A percentile compares a stretch with the other conserved stretches of the same genome.
Evolutionary conservation across 768 basidiomycete genomes (phyloP).

Genomic region (Sarcodon sp.): DNA sequence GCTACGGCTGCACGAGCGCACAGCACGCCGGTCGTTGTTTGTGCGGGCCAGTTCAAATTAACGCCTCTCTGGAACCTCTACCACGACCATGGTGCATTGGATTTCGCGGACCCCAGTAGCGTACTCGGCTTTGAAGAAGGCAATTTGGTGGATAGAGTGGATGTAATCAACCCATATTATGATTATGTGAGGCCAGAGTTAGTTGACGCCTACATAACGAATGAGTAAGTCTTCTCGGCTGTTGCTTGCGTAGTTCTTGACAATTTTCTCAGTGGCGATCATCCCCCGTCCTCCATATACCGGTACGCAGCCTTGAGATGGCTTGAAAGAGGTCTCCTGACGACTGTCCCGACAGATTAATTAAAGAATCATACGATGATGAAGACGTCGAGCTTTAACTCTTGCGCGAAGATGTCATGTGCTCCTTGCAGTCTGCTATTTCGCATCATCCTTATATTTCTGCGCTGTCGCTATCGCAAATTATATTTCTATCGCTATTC

Average conservation of each 20-base stretch:
- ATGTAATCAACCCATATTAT: slow-evolving; percentile 92
- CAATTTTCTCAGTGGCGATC: slow-evolving; percentile 63
- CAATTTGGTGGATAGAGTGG: slow-evolving; percentile 72
- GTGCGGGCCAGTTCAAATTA: slow-evolving; percentile 93
- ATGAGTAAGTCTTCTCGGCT: slow-evolving; percentile 58
- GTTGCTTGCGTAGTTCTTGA: background rate
- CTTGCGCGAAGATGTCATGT: background rate
- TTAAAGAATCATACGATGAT: slow-evolving; percentile 94
- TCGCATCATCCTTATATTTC: no score
- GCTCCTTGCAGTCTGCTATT: no score
- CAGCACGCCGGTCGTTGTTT: slow-evolving; percentile 86
- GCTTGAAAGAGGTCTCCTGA: slow-evolving; percentile 3
- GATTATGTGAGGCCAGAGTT: slow-evolving; percentile 92
- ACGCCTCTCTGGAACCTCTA: slow-evolving; percentile 86
- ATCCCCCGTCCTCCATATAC: slow-evolving; percentile 90
- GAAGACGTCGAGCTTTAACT: slow-evolving; percentile 73
- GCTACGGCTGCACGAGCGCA: slow-evolving; percentile 83
- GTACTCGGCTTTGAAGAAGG: slow-evolving; percentile 69
- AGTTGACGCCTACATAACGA: slow-evolving; percentile 90
- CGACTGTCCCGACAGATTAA: slow-evolving; percentile 32
- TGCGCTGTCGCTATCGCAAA: no score
- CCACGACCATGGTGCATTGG: slow-evolving; percentile 75
- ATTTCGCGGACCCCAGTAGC: slow-evolving; percentile 61
- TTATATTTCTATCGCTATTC: no score
- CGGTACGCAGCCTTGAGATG: slow-evolving; percentile 29